phyloP scores from a whole-genome alignment of 345 rosid species.

The Linum lewisii region DNA sequence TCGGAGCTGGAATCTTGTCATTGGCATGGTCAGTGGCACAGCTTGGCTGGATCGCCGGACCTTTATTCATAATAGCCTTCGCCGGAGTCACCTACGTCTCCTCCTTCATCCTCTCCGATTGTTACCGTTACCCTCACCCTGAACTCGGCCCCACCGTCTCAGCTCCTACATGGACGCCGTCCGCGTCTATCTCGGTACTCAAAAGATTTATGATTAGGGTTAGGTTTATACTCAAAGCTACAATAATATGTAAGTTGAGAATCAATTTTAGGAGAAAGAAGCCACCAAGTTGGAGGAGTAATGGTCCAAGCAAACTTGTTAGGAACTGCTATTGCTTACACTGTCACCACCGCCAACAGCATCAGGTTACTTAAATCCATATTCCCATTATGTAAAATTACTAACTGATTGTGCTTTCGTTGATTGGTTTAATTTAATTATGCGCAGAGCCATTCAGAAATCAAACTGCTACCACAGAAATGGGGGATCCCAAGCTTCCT shows the following conservation, averaged over 20 bases:
- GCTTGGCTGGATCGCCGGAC: slow-evolving; percentile 70
- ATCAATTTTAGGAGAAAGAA: slow-evolving; percentile 26
- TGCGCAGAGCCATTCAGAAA: slow-evolving; percentile 18
- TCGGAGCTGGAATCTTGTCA: slow-evolving; percentile 48
- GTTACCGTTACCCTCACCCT: slow-evolving; percentile 40
- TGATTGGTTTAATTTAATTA: background rate
- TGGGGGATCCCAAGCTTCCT: slow-evolving; percentile 7
- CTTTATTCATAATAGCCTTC: slow-evolving; percentile 32
- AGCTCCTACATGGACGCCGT: slow-evolving; percentile 41
- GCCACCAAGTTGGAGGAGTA: slow-evolving; percentile 27
- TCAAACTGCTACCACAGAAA: slow-evolving; percentile 12
- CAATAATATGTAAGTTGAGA: no score
- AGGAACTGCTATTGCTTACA: slow-evolving; percentile 38
- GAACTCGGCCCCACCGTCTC: slow-evolving; percentile 30
- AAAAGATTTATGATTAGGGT: background rate
- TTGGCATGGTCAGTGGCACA: slow-evolving; percentile 59
- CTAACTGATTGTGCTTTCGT: no score
- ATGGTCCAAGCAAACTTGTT: slow-evolving; percentile 28
- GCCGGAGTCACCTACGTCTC: slow-evolving; percentile 42
- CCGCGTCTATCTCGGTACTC: slow-evolving; percentile 31
- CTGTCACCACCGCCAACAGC: slow-evolving; percentile 37
- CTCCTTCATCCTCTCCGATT: slow-evolving; percentile 43
- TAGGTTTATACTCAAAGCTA: no score
- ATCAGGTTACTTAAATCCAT: slow-evolving; percentile 25
- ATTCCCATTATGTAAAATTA: background rate